Conservation (phyloP, 495 filamentous ascomycete species). For the Letharia lupina region DNA sequence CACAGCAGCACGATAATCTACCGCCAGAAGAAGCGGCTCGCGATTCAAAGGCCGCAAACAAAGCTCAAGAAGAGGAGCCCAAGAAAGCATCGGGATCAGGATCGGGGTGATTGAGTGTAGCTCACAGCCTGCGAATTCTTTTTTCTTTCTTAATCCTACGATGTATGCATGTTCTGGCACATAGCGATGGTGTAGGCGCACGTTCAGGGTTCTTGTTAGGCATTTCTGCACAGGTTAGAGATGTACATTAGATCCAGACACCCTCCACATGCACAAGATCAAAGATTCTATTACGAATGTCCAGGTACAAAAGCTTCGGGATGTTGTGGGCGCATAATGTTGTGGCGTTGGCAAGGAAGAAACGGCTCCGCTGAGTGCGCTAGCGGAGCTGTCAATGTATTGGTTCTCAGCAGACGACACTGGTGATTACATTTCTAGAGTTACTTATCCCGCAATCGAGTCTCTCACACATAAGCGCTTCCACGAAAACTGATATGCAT, state of each 20-base stretch:
- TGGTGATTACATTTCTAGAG: not conserved
- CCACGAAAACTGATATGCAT: not conserved
- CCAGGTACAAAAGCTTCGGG: not conserved
- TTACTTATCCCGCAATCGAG: not conserved
- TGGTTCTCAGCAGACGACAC: not conserved
- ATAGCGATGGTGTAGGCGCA: conserved; percentile 37
- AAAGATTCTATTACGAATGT: not conserved
- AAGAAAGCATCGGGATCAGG: conserved; percentile 55
- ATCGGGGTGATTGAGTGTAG: conserved; percentile 23
- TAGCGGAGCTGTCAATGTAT: not conserved
- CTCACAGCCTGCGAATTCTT: not conserved
- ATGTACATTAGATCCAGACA: conserved; percentile 10
- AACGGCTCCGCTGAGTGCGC: too few species aligned
- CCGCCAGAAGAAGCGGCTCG: conserved; percentile 31
- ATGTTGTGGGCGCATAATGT: too few species aligned
- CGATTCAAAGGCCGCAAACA: conserved; percentile 29
- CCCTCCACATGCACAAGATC: conserved; percentile 8
- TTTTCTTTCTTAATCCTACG: conserved; percentile 23
- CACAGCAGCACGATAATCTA: conserved; percentile 56
- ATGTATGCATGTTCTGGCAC: conserved; percentile 28
- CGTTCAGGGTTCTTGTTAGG: not conserved
- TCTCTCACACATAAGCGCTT: not conserved
- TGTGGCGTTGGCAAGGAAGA: too few species aligned
- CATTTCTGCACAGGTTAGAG: conserved; percentile 1
- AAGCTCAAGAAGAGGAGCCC: conserved; percentile 39